Evolutionary conservation across 805 yeast species (phyloP).

Genomic region (Wickerhamia fluorescens): DNA sequence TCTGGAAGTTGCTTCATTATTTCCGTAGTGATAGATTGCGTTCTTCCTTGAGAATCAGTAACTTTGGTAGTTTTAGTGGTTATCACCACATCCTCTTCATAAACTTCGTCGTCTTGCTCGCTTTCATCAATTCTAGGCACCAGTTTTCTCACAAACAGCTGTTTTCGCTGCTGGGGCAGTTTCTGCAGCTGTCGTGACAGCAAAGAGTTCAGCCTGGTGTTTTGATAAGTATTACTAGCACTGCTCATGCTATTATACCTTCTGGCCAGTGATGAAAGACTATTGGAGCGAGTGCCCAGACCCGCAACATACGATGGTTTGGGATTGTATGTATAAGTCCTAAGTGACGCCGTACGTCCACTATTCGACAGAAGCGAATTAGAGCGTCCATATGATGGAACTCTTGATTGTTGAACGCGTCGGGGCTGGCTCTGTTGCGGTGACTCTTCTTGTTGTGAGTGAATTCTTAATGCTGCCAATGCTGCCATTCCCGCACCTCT

Average conservation of each 20-base stretch:
- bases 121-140: conserved; percentile 8
- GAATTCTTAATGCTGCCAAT: conserved; percentile 31
- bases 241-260: too few relatives aligned
- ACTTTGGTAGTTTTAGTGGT: conserved; percentile 39
- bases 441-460: conserved; percentile 12
- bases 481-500: conserved; percentile 37
- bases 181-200: conserved; percentile 1
- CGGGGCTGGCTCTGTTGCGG: conserved; percentile 2
- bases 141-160: too few relatives aligned
- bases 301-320: conserved; percentile 33
- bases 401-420: background rate
- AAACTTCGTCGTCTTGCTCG: conserved; percentile 9
- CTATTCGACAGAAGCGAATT: conserved; percentile 1
- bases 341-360: conserved; percentile 22
- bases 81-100: conserved; percentile 17
- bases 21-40: conserved; percentile 32
- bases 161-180: conserved; percentile 2
- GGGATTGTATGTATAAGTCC: conserved; percentile 32
- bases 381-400: background rate
- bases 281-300: conserved; percentile 1
- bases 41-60: conserved; percentile 33
- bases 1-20: conserved; percentile 32
- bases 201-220: background rate
- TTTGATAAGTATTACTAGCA: too few relatives aligned
- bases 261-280: too few relatives aligned